Percentiles rank a stretch among this genome's conserved stretches.
Conservation (phyloP, 1,284 basidiomycete genomes). For the Irpex sp. region DNA sequence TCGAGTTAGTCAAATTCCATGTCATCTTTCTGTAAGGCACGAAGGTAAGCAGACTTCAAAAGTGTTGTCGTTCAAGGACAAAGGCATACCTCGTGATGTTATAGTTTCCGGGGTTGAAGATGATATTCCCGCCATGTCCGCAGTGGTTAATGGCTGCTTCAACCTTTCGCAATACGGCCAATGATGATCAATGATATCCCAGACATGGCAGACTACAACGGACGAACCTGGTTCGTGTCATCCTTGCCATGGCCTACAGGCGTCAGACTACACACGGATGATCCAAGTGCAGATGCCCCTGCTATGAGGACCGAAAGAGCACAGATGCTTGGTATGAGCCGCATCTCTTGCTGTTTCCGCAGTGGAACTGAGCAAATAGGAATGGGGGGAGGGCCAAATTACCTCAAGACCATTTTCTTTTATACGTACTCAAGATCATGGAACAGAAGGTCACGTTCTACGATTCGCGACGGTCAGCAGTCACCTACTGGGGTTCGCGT, state of each 20-base stretch:
- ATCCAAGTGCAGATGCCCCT: background rate
- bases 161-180: constrained; percentile 29
- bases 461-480: background rate
- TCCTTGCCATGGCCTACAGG: constrained; percentile 39
- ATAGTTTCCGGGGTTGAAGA: constrained; percentile 41
- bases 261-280: constrained; percentile 29
- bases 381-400: background rate
- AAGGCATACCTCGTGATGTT: constrained; percentile 46
- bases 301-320: constrained; percentile 8
- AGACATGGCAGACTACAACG: too few species aligned
- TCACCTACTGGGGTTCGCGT: too few species aligned
- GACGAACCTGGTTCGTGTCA: constrained; percentile 37
- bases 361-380: background rate
- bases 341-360: background rate
- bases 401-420: background rate
- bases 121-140: constrained; percentile 47
- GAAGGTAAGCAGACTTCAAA: background rate
- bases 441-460: background rate
- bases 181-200: too few species aligned
- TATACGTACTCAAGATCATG: background rate
- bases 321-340: background rate
- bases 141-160: constrained; percentile 50
- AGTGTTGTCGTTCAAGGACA: constrained; percentile 14
- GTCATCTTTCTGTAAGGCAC: constrained; percentile 47
- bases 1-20: constrained; percentile 50